A percentile compares a stretch with the other conserved stretches of the same genome.
Conservation (phyloP, 345 rosid species). For the Aethionema arabicum region DNA sequence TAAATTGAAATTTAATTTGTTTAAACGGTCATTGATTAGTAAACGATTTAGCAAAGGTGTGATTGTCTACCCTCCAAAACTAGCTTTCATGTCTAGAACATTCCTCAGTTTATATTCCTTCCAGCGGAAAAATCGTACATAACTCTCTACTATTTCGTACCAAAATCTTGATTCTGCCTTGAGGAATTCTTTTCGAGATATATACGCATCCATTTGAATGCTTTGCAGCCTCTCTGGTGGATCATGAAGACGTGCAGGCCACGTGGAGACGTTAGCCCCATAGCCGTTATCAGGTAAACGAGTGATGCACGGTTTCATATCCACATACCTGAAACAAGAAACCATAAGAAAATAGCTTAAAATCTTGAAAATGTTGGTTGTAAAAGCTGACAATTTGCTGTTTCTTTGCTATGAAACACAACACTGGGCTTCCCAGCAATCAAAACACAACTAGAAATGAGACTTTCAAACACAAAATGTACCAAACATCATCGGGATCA, state of each 20-base stretch:
- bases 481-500: conserved; percentile 67
- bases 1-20: too few relatives aligned
- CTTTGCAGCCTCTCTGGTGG: conserved; percentile 63
- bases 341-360: conserved; percentile 20
- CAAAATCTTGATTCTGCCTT: conserved; percentile 65
- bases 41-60: neutral
- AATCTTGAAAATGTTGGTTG: too few relatives aligned
- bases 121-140: conserved; percentile 53
- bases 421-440: neutral
- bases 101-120: conserved; percentile 50
- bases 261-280: conserved; percentile 53
- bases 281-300: conserved; percentile 51
- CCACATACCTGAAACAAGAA: conserved; percentile 50
- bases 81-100: conserved; percentile 72
- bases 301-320: conserved; percentile 52
- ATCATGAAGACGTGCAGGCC: conserved; percentile 63
- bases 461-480: conserved; percentile 18
- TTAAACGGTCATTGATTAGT: too few relatives aligned
- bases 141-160: conserved; percentile 53
- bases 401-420: neutral
- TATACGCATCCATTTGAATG: conserved; percentile 57
- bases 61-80: conserved; percentile 65
- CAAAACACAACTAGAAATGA: neutral
- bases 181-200: conserved; percentile 58
- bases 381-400: neutral